Evolutionary conservation across 805 yeast species (phyloP).

Genomic region (Saccharomyces paradoxus): DNA sequence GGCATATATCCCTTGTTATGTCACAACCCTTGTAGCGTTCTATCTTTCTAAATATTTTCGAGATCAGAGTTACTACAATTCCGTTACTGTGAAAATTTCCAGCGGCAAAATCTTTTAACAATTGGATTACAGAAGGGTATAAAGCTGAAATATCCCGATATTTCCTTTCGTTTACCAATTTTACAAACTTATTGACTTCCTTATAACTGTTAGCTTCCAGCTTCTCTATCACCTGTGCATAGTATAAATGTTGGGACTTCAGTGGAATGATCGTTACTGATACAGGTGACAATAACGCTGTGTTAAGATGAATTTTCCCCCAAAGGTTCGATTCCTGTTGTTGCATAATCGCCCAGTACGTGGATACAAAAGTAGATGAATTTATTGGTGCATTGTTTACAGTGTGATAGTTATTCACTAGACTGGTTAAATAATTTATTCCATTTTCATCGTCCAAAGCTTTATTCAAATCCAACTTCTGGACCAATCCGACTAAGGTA

Average conservation of each 20-base stretch:
- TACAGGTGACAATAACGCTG: constrained; percentile 33
- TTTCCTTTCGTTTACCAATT: constrained; percentile 12
- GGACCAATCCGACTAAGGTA: constrained; percentile 32
- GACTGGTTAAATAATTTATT: not conserved
- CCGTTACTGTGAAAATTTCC: constrained; percentile 42
- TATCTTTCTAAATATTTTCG: constrained; percentile 30
- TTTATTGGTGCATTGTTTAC: not conserved
- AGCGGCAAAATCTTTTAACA: constrained; percentile 48
- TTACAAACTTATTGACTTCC: constrained; percentile 21
- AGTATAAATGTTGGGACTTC: constrained; percentile 29
- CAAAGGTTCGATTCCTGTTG: constrained; percentile 38
- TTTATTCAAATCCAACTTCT: constrained; percentile 26
- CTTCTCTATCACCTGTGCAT: constrained; percentile 28
- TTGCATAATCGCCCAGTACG: constrained; percentile 43
- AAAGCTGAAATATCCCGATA: constrained; percentile 1
- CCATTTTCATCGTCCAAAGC: constrained; percentile 5
- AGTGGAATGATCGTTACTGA: constrained; percentile 40
- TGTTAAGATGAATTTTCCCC: constrained; percentile 31
- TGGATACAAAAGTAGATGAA: constrained; percentile 32
- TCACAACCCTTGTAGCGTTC: constrained; percentile 30
- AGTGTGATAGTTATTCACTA: constrained; percentile 1
- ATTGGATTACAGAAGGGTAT: constrained; percentile 34
- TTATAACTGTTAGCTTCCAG: constrained; percentile 14
- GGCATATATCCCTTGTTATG: constrained; percentile 46
- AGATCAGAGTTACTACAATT: constrained; percentile 41